Base-by-base conservation (phyloP, 805 yeast genomes). In the Saccharomycopsis fodiens region DNA sequence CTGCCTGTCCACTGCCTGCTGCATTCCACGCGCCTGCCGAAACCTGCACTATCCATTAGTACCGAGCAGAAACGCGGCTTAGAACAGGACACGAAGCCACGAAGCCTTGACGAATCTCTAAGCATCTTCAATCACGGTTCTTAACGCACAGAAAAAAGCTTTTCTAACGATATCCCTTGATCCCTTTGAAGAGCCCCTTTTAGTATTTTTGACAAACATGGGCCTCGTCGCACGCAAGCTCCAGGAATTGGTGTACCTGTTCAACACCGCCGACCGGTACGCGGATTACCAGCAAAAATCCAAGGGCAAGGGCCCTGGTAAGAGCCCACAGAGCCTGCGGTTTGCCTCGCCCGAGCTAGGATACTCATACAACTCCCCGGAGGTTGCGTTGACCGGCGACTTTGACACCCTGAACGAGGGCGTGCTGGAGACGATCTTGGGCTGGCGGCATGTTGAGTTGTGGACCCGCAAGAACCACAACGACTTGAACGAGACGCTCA, bases 391-490 rank as follows among this genome's bases (percentile, higher is more conserved):
- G 57, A 55, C 45, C 2, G 50, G 50, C 5, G 53, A 50, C 27
- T 50, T 46, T 32, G 51, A 50, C 44, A 45, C 43, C 13, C 47
- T 41, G 7, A 50, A 42, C 41, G 51, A 44, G 23, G 48, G 83
- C 78, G 81, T 84, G 21, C 79, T 91, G 44, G 86, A 89, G 52
- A 69, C 75, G 1, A 69, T 82, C 31, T 74, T 79, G 19, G 84
- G 96, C 10, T 91, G 97, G 97, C 74, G 84, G 52, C 89, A 89
- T 57, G 79, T 91, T 47, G 91, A 85, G 54, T 69, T 77, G 16
- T 91, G 97, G 96, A 68, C 91, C 16, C 72, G 75, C 30, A 76
- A 77, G 46, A 74, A 86, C 62, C 82, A 81, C 53, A 85, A 93
- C 1, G 98, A 91, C 63, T 68, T 93, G 46, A 74, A 72, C 49